phyloP scores from a whole-genome alignment of 139 green algal species.

The Chlamydomonas eustigma region DNA sequence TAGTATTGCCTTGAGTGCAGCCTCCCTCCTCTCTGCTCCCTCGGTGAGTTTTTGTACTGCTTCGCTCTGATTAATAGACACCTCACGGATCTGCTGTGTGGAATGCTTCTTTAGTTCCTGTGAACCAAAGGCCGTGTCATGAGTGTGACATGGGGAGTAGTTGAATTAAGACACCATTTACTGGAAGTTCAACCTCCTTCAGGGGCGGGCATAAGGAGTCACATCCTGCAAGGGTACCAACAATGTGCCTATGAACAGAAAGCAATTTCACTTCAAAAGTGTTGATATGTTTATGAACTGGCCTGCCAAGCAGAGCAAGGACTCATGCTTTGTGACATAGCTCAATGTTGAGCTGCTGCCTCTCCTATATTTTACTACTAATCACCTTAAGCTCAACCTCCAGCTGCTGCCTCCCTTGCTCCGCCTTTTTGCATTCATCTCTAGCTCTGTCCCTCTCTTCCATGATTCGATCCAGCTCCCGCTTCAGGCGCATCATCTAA shows the following conservation, averaged over 20 bases:
- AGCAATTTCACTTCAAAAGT: too few relatives aligned
- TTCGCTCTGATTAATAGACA: conserved; percentile 52
- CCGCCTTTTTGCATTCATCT: conserved; percentile 52
- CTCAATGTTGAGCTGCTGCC: not conserved
- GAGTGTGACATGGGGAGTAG: too few relatives aligned
- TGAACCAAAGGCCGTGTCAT: not conserved
- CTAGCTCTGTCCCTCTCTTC: conserved; percentile 59
- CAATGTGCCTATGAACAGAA: too few relatives aligned
- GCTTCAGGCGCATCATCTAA: conserved; percentile 31
- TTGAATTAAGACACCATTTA: too few relatives aligned
- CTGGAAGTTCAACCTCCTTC: too few relatives aligned
- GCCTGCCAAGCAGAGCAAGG: too few relatives aligned
- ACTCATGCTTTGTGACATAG: too few relatives aligned
- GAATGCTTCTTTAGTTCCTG: conserved; percentile 55
- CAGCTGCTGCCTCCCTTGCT: conserved; percentile 37
- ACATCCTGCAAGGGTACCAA: too few relatives aligned
- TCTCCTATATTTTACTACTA: not conserved
- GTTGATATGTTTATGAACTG: too few relatives aligned
- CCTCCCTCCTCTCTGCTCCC: conserved; percentile 30
- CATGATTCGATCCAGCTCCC: conserved; percentile 69
- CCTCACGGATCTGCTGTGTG: conserved; percentile 49
- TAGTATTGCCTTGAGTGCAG: conserved; percentile 23
- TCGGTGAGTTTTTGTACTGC: conserved; percentile 46
- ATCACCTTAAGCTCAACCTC: conserved; percentile 58
- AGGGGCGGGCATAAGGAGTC: too few relatives aligned